Conservation (phyloP, 2,329 filamentous ascomycete genomes). For the Curvularia eragrostidis region DNA sequence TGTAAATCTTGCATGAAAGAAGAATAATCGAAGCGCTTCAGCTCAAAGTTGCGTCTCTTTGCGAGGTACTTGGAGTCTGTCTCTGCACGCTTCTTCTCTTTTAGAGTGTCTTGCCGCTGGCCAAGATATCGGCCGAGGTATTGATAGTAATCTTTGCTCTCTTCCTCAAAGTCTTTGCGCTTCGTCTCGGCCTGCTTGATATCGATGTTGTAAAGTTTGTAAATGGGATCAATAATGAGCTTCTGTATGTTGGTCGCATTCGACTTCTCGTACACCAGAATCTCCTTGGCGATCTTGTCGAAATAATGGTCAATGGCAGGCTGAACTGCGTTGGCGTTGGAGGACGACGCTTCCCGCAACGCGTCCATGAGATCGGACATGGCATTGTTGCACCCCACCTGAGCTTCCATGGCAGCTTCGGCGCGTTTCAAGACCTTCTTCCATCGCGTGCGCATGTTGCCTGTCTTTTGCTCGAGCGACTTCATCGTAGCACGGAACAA, state of each 20-base stretch:
- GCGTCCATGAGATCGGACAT: slow-evolving; percentile 83
- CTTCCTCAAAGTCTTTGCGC: slow-evolving; percentile 97
- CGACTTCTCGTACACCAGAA: slow-evolving; percentile 82
- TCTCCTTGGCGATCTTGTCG: slow-evolving; percentile 92
- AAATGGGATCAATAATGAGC: slow-evolving; percentile 92
- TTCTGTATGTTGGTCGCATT: slow-evolving; percentile 86
- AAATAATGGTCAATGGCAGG: slow-evolving; percentile 98
- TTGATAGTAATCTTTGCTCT: slow-evolving; percentile 97
- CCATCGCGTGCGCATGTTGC: slow-evolving; percentile 91
- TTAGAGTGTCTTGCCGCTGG: slow-evolving; percentile 91
- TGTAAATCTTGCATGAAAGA: slow-evolving; percentile 99
- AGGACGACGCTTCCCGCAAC: slow-evolving; percentile 83
- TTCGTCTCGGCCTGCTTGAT: slow-evolving; percentile 98
- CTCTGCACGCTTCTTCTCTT: slow-evolving; percentile 94
- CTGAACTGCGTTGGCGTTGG: slow-evolving; percentile 95
- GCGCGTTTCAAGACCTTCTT: slow-evolving; percentile 95
- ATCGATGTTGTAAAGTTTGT: slow-evolving; percentile 89
- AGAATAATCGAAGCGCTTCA: slow-evolving; percentile 98
- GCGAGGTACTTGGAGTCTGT: slow-evolving; percentile 96
- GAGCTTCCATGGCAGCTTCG: slow-evolving; percentile 83
- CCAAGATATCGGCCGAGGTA: slow-evolving; percentile 97
- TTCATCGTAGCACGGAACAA: slow-evolving; percentile 97
- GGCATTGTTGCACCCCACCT: slow-evolving; percentile 84
- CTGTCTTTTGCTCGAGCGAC: slow-evolving; percentile 92
- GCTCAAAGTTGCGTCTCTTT: slow-evolving; percentile 92